Conservation (phyloP, 2,329 filamentous ascomycete genomes). For the Bisporella sp. region DNA sequence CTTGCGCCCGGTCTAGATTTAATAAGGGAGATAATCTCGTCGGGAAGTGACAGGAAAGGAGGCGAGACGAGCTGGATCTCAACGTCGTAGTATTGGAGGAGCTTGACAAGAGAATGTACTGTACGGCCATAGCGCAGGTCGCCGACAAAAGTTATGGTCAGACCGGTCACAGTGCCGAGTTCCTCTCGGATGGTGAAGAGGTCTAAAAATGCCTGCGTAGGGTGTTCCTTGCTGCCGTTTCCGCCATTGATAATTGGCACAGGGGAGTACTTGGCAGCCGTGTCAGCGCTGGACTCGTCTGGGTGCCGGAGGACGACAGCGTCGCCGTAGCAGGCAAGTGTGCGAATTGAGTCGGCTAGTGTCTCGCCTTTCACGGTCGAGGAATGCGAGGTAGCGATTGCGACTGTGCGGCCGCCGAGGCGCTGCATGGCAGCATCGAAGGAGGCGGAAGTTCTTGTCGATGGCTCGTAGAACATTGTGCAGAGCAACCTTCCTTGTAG, state of each 20-base stretch:
- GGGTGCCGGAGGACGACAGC: slow-evolving; percentile 95
- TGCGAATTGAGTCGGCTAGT: slow-evolving; percentile 88
- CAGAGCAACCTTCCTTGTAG: slow-evolving; percentile 81
- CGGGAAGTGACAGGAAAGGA: slow-evolving; percentile 68
- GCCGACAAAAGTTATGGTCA: slow-evolving; percentile 93
- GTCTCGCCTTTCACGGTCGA: slow-evolving; percentile 93
- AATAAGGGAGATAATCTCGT: slow-evolving; percentile 66
- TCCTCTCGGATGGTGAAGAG: slow-evolving; percentile 98
- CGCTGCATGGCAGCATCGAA: slow-evolving; percentile 99
- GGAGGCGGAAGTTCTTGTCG: slow-evolving; percentile 87
- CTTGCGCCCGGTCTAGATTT: slow-evolving; percentile 66
- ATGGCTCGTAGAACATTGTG: slow-evolving; percentile 97
- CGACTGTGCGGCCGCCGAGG: slow-evolving; percentile 79
- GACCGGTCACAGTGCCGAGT: slow-evolving; percentile 85
- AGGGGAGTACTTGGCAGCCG: slow-evolving; percentile 78
- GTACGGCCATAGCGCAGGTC: slow-evolving; percentile 90
- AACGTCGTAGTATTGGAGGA: slow-evolving; percentile 93
- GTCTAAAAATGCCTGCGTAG: slow-evolving; percentile 94
- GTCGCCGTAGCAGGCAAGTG: slow-evolving; percentile 88
- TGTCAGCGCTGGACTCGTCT: slow-evolving; percentile 69
- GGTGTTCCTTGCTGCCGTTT: slow-evolving; percentile 93
- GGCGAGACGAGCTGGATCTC: slow-evolving; percentile 88
- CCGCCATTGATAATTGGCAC: slow-evolving; percentile 96
- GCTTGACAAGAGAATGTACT: slow-evolving; percentile 89
- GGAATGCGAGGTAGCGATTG: slow-evolving; percentile 75